Conservation (phyloP, 1,284 basidiomycete genomes). For the Cutaneotrichosporon cyanovorans region DNA sequence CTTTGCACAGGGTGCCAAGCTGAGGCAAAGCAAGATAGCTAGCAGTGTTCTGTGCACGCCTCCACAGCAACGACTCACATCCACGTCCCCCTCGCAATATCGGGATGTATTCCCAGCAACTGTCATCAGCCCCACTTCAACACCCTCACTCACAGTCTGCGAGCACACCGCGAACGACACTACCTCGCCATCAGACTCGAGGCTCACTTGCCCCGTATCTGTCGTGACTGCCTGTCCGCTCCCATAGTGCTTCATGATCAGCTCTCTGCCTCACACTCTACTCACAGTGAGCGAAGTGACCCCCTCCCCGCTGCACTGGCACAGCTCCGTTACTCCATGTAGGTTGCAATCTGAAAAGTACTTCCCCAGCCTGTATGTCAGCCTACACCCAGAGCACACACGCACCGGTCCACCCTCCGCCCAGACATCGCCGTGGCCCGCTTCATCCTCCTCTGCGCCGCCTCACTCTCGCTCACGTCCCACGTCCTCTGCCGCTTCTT, state of each 20-base stretch:
- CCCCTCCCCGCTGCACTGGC: conserved; percentile 26
- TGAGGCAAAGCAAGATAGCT: too few relatives aligned
- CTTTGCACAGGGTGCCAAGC: too few relatives aligned
- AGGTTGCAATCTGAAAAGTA: background rate
- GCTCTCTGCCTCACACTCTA: background rate
- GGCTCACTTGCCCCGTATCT: conserved; percentile 33
- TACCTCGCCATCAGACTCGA: conserved; percentile 13
- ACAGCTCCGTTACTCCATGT: conserved; percentile 5
- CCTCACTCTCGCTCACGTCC: background rate
- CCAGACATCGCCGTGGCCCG: background rate
- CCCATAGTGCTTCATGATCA: background rate
- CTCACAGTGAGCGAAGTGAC: conserved; percentile 28
- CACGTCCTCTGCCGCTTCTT: background rate
- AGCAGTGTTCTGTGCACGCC: too few relatives aligned
- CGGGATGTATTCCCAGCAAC: conserved; percentile 30
- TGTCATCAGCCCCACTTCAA: conserved; percentile 10
- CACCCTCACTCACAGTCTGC: conserved; percentile 19
- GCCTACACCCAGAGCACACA: too few relatives aligned
- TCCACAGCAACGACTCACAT: conserved; percentile 20
- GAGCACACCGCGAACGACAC: conserved; percentile 24
- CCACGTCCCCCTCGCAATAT: conserved; percentile 26
- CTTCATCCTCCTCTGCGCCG: background rate
- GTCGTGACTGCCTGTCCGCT: conserved; percentile 21
- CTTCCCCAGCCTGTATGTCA: background rate
- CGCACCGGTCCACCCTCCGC: too few relatives aligned